phyloP scores from a whole-genome alignment of 129 eudicot genomes.

The Calendula officinalis region DNA sequence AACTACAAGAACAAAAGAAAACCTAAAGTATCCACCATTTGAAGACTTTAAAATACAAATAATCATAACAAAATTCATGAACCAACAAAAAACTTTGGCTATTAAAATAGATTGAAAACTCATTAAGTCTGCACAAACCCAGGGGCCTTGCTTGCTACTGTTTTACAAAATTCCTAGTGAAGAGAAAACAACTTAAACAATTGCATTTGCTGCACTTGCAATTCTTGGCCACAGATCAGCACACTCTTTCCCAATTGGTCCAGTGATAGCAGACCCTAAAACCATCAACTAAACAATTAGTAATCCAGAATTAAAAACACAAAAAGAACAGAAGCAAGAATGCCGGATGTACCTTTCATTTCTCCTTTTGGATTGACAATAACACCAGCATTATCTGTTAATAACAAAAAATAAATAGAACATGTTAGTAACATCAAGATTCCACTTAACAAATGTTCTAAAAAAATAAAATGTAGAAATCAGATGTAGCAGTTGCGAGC shows the following conservation, averaged over 20 bases:
- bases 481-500: constrained; percentile 39
- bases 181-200: neutral
- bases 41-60: too few relatives aligned
- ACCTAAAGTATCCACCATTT: too few relatives aligned
- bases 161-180: neutral
- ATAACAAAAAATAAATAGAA: neutral
- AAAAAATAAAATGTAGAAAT: neutral
- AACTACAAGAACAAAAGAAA: too few relatives aligned
- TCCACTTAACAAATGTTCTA: neutral
- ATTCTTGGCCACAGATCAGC: constrained; percentile 60
- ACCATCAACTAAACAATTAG: neutral
- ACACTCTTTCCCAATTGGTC: constrained; percentile 68
- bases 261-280: constrained; percentile 63
- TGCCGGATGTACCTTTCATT: constrained; percentile 41
- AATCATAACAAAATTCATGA: too few relatives aligned
- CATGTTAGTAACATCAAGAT: neutral
- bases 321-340: neutral
- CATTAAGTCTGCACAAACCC: neutral
- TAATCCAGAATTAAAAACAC: neutral
- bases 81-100: too few relatives aligned
- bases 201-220: constrained; percentile 38
- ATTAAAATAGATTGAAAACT: neutral
- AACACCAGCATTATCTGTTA: constrained; percentile 61
- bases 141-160: too few relatives aligned
- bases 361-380: constrained; percentile 59